These are phyloP conservation scores for Russula griseocarnosa DNA, from an alignment of 768 basidiomycete species.

Conservation along the genomic window DNA sequence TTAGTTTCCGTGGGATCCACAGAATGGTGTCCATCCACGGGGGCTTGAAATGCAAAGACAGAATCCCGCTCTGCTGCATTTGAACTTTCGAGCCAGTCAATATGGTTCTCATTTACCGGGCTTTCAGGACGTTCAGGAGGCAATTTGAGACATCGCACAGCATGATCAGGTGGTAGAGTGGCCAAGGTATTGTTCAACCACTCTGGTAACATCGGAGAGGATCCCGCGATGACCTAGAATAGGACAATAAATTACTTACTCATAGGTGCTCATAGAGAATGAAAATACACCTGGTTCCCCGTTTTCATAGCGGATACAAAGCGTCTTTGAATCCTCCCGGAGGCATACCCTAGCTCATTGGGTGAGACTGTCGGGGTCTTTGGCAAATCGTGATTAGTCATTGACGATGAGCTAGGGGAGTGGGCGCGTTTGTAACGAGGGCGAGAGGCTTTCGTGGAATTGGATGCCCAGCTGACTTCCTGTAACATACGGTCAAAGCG, in stretches of 20 bases:
- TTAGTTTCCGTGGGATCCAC: neutral
- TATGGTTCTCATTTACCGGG: neutral
- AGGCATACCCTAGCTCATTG: conserved; percentile 32
- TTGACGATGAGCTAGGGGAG: conserved; percentile 46
- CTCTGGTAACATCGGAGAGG: conserved; percentile 40
- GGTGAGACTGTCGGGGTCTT: conserved; percentile 37
- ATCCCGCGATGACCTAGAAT: conserved; percentile 16
- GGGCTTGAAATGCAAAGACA: conserved; percentile 25
- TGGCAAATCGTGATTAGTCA: conserved; percentile 41
- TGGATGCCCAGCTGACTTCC: conserved; percentile 45
- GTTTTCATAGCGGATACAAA: conserved; percentile 35
- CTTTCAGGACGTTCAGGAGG: conserved; percentile 2
- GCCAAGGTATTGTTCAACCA: conserved; percentile 57
- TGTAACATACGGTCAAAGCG: conserved; percentile 67
- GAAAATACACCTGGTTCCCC: conserved; percentile 31
- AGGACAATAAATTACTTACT: conserved; percentile 3
- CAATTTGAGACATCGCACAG: conserved; percentile 42
- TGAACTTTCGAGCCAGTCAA: neutral
- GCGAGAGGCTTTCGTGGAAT: conserved; percentile 13
- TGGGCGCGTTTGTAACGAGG: conserved; percentile 34
- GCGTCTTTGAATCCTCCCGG: conserved; percentile 38
- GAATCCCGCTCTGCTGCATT: conserved; percentile 14
- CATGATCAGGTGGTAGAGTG: conserved; percentile 44
- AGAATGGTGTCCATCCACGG: neutral
- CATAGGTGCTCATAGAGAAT: neutral